Percentiles rank a stretch among this genome's conserved stretches.
phyloP scores from a whole-genome alignment of 2,329 filamentous ascomycete genomes.

The Thelonectria blattea region DNA sequence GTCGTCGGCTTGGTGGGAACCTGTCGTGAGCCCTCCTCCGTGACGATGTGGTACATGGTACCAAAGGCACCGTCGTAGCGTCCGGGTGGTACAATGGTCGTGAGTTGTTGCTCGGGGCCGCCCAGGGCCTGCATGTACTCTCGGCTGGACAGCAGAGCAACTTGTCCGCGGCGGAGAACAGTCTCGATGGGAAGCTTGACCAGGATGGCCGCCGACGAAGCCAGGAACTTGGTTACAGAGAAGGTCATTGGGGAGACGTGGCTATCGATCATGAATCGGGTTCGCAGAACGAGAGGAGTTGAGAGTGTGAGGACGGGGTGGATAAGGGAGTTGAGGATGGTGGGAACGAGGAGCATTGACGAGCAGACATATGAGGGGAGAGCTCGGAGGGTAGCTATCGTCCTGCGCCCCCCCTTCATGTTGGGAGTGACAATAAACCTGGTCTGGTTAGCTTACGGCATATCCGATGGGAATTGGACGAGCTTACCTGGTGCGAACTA shows the following conservation, averaged over 20 bases:
- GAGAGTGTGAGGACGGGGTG: conserved; percentile 84
- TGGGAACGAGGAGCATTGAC: conserved; percentile 76
- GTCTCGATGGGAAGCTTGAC: conserved; percentile 91
- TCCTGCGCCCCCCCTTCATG: conserved; percentile 75
- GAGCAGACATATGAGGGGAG: conserved; percentile 81
- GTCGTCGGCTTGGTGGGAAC: conserved; percentile 44
- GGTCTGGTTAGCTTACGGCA: conserved; percentile 37
- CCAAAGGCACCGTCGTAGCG: conserved; percentile 86
- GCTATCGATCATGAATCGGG: conserved; percentile 83
- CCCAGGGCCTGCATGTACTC: conserved; percentile 58
- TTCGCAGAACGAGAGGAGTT: conserved; percentile 83
- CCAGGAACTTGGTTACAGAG: conserved; percentile 80
- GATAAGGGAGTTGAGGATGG: conserved; percentile 82
- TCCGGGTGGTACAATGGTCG: conserved; percentile 81
- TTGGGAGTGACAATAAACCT: conserved; percentile 84
- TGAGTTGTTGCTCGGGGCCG: conserved; percentile 52
- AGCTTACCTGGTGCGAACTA: conserved; percentile 76
- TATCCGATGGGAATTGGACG: conserved; percentile 30
- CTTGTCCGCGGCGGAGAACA: conserved; percentile 86
- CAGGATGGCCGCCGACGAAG: conserved; percentile 80
- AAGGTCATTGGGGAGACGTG: conserved; percentile 82
- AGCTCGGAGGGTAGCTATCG: conserved; percentile 76
- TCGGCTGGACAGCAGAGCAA: conserved; percentile 68
- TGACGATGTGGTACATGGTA: conserved; percentile 86
- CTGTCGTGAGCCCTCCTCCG: conserved; percentile 76